Evolutionary conservation across 2,329 filamentous ascomycete genomes (phyloP), one percentile per base, ranked within the genome.

Genomic region (Pestalotiopsis sp.): DNA sequence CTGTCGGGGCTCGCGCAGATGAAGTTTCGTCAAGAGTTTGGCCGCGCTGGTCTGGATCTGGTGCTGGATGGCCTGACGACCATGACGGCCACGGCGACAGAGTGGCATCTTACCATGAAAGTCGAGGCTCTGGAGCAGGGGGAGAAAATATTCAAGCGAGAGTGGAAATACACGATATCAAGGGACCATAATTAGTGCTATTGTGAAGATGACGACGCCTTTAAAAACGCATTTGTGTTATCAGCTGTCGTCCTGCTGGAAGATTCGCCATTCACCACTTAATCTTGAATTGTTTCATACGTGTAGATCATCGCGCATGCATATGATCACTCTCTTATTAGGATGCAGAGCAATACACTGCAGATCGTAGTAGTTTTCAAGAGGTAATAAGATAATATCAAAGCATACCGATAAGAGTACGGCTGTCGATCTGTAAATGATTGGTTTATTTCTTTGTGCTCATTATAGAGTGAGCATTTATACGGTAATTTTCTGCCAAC

Each of bases 11-110:
- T 14, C 14, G 56, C 30, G 4, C 24, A 4, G 30, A 26, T 30
- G 56, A 26, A 59, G 56, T 59, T 59, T 59, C 56, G 56, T 35
- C 24, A 59, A 17, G 56, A 59, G 7, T 59, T 59, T 59, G 56
- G 56, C 11, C 56, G 30, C 17, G 22, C 14, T 7, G 30, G 17
- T 35, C 17, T 59, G 2, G 24, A 59, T 14, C 17, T 59, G 20
- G 56, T 17, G 11, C 24, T 59, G 6, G 11, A 59, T 7, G 56
- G 56, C 7, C 13, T 59, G 30, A 59, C 56, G 11, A 59, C 24
- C 24, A 59, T 59, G 56, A 20, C 56, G 20, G 56, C 30, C 11
- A 59, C 56, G 24, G 24, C 56, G 17, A 59, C 56, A 6, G 56
- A 59, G 56, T 30, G 24, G 56, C 56, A 30, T 17, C 6, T 59